Base-by-base conservation (phyloP, 108 stramenopile genomes). In the Licmophora abbreviata region DNA sequence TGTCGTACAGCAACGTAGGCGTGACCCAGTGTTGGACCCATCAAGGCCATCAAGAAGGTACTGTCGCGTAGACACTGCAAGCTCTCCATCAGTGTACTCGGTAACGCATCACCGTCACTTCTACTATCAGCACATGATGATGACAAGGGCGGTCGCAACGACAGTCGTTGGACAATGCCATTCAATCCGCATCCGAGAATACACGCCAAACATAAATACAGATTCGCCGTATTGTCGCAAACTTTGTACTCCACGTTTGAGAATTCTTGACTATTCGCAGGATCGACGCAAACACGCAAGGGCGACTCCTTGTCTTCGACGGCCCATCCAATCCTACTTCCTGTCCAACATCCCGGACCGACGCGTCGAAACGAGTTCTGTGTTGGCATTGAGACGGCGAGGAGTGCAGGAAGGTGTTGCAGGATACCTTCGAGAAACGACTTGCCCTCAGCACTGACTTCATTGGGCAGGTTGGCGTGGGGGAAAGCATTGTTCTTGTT, bases 281-380 rank as follows among this genome's bases (percentile, higher is more conserved):
- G 18, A 8, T 29, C 20, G 42, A 66, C 68, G 62, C 81, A 83
- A 11, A 90, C 77, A 11, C 88, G 78, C 15, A 90, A 21, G 25
- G 76, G 74, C 21, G 54, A 56, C 48, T 85, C 83, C 61, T 90
- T 90, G 53, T 85, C 84, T 59, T 90, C 88, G 10, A 72, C 43
- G 12, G 70, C 67, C 88, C 88, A 90, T 17, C 63, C 68, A 18
- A 86, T 69, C 20, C 33, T 22, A 41, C 50, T 51, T 18, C 88
- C 88, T 18, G 88, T 90, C 84, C 84, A 90, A 51, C 88, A 90
- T 10, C 88, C 88, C 12, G 65, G 60, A 11, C 88, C 88, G 29
- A 86, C 61, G 8, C 88, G 66, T 29, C 71, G 71, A 53, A 77
- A 80, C 0, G 88, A 90, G 49, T 84, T 86, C 23, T 43, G 53